Evolutionary conservation across 2,329 filamentous ascomycete genomes (phyloP), one percentile per base, ranked within the genome.

Genomic region (Fusarium nurragi): DNA sequence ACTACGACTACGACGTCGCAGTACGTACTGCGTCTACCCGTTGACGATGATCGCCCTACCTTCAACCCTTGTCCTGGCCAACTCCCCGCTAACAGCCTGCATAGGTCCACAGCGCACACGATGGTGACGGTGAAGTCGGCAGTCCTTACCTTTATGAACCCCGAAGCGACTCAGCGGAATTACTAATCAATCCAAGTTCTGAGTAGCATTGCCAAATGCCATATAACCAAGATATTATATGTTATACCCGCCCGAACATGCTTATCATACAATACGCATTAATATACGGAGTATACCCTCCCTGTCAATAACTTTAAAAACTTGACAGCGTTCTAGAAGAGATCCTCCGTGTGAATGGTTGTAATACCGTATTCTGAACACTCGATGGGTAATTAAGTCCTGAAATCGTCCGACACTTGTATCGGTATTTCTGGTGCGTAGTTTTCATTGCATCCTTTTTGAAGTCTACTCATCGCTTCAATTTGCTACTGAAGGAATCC

Each of bases 41-140:
- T 72, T 71, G 69, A 66, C 69, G 69, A 71, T 69, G 69, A 71
- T 71, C 69, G 69, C 64, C 69, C 54, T 71, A 52, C 67, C 54
- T 71, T 44, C 38, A 46, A 53, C 63, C 69, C 69, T 32, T 58
- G 65, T 59, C 67, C 62, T 49, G 54, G 60, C 62, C 26, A 44
- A 26, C 41, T 53, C 28, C 49, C 48, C 52, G 41, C 46, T 60
- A 41, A 66, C 58, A 51, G 53, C 36, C 41, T 21, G 44, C 60
- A 39, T 19, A 58, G 63, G 22, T 23, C 57, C 60, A 61, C 60
- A 53, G 44, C 60, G 45, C 61, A 41, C 57, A 49, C 56, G 57
- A 59, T 65, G 59, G 60, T 56, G 58, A 58, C 55, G 64, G 66
- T 64, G 56, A 30, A 50, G 54, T 55, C 51, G 60, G 40, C 40